phyloP scores from a whole-genome alignment of 192 early-diverging fungal species.

The Helicostylum pulchrum region DNA sequence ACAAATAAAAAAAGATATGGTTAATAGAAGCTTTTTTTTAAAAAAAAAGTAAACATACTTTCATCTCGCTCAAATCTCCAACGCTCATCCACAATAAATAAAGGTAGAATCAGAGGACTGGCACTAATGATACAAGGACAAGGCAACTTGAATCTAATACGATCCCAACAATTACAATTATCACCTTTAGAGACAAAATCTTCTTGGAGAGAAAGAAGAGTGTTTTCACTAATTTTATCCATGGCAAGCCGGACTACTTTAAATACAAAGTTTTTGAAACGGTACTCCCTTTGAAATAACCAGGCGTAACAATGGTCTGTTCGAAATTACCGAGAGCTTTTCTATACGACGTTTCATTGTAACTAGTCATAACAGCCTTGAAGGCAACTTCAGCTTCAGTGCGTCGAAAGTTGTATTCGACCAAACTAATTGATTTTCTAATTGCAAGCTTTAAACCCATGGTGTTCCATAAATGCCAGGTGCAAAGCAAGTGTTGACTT shows the following conservation, averaged over 20 bases:
- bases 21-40: too few species aligned
- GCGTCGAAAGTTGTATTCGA: neutral
- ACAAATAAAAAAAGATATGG: too few species aligned
- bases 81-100: too few species aligned
- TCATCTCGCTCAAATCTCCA: too few species aligned
- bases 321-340: too few species aligned
- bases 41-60: too few species aligned
- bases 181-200: neutral
- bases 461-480: neutral
- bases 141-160: neutral
- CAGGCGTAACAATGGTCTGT: too few species aligned
- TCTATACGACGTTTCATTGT: too few species aligned
- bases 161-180: neutral
- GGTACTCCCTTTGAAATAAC: neutral
- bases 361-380: neutral
- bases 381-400: neutral
- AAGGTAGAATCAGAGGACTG: too few species aligned
- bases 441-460: neutral
- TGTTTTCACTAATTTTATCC: neutral
- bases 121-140: too few species aligned
- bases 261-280: neutral
- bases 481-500: neutral
- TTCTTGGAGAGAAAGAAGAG: neutral
- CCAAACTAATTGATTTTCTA: neutral
- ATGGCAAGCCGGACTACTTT: neutral